Evolutionary conservation across 2,329 filamentous ascomycete genomes (phyloP), one percentile per base, ranked within the genome.

Genomic region (Diaporthe citri): DNA sequence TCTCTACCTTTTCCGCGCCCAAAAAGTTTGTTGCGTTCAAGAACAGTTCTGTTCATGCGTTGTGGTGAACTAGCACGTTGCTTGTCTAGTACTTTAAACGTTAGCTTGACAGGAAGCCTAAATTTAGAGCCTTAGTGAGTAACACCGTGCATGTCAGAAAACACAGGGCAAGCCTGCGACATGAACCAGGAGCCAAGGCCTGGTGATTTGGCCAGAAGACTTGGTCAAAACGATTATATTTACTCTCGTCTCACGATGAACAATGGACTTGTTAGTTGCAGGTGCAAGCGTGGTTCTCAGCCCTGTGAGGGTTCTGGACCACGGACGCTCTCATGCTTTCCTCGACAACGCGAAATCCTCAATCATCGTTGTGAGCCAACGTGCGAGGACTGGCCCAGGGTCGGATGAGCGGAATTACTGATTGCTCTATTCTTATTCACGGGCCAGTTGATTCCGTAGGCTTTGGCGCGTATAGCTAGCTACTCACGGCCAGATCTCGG

Each of bases 21-120:
- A 25, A 67, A 67, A 67, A 67, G 22, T 28, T 51, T 67, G 36
- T 39, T 39, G 31, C 46, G 20, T 22, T 52, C 48, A 31, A 69
- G 48, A 55, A 69, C 48, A 41, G 7, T 55, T 13, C 8, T n/a
- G 12, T 55, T 41, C 4, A 41, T 69, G 48, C 22, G 48, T 10
- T 9, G n/a, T n/a, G 17, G n/a, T 55, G 48, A 69, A 22, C 20
- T 55, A 55, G 48, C 20, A 3, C 55, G 34, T 55, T 55, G 48
- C 13, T 39, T 52, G 31, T 31, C 22, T 69, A 22, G 25, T 41
- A 69, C 34, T 39, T 15, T 41, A 22, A 28, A n/a, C 34, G 4
- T 28, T 36, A 15, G 34, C 64, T 67, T 41, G 46, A 39, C 43
- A 4, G 4, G 31, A 25, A 22, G 34, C 64, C 64, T 69, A 69